Percentiles rank a stretch among this genome's conserved stretches.
These are phyloP conservation scores for Hymenochaete sp. DNA, from an alignment of 1,284 basidiomycete species.

Conservation along the genomic window DNA sequence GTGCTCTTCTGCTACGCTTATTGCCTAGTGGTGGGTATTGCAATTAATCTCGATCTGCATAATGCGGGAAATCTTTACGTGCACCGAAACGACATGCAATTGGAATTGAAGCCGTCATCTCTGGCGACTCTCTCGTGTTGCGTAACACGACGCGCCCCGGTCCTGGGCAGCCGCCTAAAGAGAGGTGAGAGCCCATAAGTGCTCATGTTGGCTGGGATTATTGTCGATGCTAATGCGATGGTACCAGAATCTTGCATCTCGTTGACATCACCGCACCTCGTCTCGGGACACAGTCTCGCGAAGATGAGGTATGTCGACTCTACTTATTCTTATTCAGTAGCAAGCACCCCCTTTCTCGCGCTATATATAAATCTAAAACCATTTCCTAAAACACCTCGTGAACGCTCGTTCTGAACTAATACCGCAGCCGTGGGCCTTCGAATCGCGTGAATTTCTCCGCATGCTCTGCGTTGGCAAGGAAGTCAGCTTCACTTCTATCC, in stretches of 20 bases:
- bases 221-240: slow-evolving; percentile 5
- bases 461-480: slow-evolving; percentile 83
- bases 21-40: slow-evolving; percentile 9
- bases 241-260: slow-evolving; percentile 71
- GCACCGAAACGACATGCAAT: too few relatives aligned
- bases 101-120: slow-evolving; percentile 61
- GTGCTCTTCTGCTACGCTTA: slow-evolving; percentile 17
- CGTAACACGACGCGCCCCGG: slow-evolving; percentile 69
- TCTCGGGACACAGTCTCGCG: slow-evolving; percentile 68
- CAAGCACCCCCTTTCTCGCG: not conserved
- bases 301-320: slow-evolving; percentile 66
- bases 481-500: slow-evolving; percentile 68
- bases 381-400: not conserved
- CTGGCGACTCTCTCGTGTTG: slow-evolving; percentile 81
- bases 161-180: slow-evolving; percentile 77
- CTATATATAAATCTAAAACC: not conserved
- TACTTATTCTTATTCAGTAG: too few relatives aligned
- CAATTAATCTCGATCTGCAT: slow-evolving; percentile 21
- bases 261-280: slow-evolving; percentile 78
- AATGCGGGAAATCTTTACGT: not conserved
- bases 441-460: slow-evolving; percentile 88
- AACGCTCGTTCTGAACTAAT: not conserved
- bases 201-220: too few relatives aligned
- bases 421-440: slow-evolving; percentile 80
- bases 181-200: slow-evolving; percentile 56